phyloP scores from a whole-genome alignment of 2,329 filamentous ascomycete genomes.

The Penicillium carneum region DNA sequence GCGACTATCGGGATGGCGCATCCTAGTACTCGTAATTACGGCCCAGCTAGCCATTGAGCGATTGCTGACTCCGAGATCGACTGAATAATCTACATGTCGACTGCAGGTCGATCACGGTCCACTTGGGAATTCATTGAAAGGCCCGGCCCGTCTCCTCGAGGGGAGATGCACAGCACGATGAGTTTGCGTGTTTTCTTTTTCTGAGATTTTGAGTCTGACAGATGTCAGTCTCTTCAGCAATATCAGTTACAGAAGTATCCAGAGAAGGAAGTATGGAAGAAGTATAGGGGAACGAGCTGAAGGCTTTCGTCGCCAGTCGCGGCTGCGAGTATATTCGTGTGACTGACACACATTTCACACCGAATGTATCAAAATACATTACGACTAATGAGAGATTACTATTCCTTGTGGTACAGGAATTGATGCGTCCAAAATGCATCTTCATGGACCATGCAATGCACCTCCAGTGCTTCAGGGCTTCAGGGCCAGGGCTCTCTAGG shows the following conservation, averaged over 20 bases:
- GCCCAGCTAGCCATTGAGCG: conserved; percentile 22
- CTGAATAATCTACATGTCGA: conserved; percentile 31
- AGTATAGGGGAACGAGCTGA: not conserved
- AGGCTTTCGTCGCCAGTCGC: conserved; percentile 34
- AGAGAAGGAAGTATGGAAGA: not conserved
- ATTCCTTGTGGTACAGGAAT: conserved; percentile 24
- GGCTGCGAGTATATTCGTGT: conserved; percentile 28
- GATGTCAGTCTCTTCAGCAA: conserved; percentile 15
- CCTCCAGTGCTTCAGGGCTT: conserved; percentile 14
- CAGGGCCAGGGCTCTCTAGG: not conserved
- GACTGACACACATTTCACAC: conserved; percentile 21
- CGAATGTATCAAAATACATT: conserved; percentile 21
- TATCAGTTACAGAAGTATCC: not conserved
- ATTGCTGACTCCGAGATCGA: conserved; percentile 21
- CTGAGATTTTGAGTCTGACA: conserved; percentile 17
- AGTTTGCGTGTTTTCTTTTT: conserved; percentile 21
- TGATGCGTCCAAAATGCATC: conserved; percentile 22
- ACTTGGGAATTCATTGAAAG: conserved; percentile 34
- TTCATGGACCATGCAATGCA: conserved; percentile 21
- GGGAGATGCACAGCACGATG: conserved; percentile 21
- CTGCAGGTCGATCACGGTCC: conserved; percentile 36
- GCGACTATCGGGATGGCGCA: conserved; percentile 39
- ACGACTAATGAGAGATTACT: conserved; percentile 18
- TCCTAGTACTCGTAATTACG: conserved; percentile 28
- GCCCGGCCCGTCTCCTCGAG: conserved; percentile 39